Evolutionary conservation across 208 protist species (phyloP).

Genomic region (Trypanosoma grayi): DNA sequence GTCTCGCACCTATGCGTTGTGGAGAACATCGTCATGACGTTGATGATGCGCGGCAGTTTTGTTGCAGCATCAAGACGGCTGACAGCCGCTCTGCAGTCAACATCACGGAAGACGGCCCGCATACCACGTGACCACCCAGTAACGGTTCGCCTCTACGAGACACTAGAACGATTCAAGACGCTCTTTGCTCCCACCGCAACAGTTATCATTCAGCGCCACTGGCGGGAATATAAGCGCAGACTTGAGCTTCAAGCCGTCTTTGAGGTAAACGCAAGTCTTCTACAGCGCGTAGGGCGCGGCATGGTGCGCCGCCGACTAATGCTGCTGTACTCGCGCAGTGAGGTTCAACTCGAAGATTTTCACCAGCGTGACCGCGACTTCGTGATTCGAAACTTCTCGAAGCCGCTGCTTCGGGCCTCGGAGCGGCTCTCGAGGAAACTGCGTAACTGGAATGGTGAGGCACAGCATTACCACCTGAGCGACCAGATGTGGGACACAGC

Average conservation of each 20-base stretch:
- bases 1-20: conserved; percentile 44
- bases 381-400: conserved; percentile 33
- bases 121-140: conserved; percentile 48
- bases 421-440: conserved; percentile 32
- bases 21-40: conserved; percentile 46
- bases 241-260: conserved; percentile 34
- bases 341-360: conserved; percentile 4
- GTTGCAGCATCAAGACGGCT: conserved; percentile 41
- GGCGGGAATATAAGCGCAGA: conserved; percentile 37
- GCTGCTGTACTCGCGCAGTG: conserved; percentile 7
- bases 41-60: conserved; percentile 49
- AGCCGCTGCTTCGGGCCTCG: conserved; percentile 31
- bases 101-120: conserved; percentile 4
- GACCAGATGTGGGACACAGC: conserved; percentile 12
- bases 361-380: conserved; percentile 24
- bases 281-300: conserved; percentile 50
- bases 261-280: conserved; percentile 36
- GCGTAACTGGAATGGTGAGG: conserved; percentile 55
- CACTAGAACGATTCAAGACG: conserved; percentile 27
- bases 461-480: conserved; percentile 31
- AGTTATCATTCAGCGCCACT: conserved; percentile 42
- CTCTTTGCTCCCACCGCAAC: conserved; percentile 34
- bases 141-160: conserved; percentile 33
- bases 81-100: conserved; percentile 16
- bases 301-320: conserved; percentile 32